phyloP scores from a whole-genome alignment of 164 flowering plant species.

The Stephania yunnanensis region DNA sequence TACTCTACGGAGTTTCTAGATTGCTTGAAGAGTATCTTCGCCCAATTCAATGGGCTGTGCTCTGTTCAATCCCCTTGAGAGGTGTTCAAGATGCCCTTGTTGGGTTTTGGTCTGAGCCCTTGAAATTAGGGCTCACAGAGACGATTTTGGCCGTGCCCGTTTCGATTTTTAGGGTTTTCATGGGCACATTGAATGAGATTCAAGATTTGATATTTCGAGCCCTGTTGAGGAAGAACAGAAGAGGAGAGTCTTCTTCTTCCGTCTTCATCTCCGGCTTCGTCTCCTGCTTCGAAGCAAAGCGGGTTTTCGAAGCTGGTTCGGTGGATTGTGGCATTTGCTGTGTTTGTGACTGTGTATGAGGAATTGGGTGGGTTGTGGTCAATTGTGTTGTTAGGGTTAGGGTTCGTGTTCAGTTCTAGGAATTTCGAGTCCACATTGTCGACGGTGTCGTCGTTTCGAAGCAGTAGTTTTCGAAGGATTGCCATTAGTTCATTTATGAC shows the following conservation, averaged over 20 bases:
- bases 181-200: slow-evolving; percentile 58
- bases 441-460: slow-evolving; percentile 54
- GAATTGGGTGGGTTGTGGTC: slow-evolving; percentile 50
- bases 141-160: slow-evolving; percentile 77
- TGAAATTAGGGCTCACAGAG: slow-evolving; percentile 73
- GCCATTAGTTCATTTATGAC: slow-evolving; percentile 54
- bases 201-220: neutral
- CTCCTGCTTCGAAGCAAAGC: slow-evolving; percentile 9
- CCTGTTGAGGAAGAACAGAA: slow-evolving; percentile 30
- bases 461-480: slow-evolving; percentile 44
- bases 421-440: slow-evolving; percentile 58
- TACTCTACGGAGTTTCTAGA: slow-evolving; percentile 52
- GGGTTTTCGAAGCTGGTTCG: slow-evolving; percentile 63
- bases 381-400: slow-evolving; percentile 44
- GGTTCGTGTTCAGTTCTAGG: slow-evolving; percentile 41
- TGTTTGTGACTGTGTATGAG: slow-evolving; percentile 67
- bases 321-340: slow-evolving; percentile 76
- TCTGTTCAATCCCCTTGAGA: slow-evolving; percentile 85
- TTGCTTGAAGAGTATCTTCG: slow-evolving; percentile 68
- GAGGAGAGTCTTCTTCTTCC: neutral
- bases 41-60: slow-evolving; percentile 87
- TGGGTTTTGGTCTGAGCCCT: slow-evolving; percentile 78
- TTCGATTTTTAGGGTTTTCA: slow-evolving; percentile 52
- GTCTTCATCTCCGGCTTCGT: too few relatives aligned
- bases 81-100: slow-evolving; percentile 76